Evolutionary conservation across 352 stramenopile genomes (phyloP), one percentile per base, ranked within the genome.

Genomic region (Phytophthora ohioensis): DNA sequence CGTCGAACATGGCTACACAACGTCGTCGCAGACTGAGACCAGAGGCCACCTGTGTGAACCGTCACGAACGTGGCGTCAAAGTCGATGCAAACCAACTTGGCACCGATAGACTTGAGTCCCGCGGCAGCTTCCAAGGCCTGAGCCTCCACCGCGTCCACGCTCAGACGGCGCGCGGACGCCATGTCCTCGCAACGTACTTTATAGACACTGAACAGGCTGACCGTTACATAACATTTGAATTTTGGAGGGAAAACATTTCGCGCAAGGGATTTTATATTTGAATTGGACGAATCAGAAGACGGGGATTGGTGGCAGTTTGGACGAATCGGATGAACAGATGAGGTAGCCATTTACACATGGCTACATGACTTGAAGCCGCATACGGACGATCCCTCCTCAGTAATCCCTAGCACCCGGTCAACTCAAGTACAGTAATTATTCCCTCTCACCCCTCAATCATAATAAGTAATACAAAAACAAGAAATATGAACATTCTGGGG

Each of bases 41-140:
- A 95, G 7, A 69, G 46, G 43, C 87, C 88, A 48, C 84, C 79
- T 8, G 88, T 95, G 76, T 95, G 88, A 17, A 95, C 76, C 54
- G 67, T 65, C 53, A 95, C 81, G 57, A 95, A 90, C 36, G 88
- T 95, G 48, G 87, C 80, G 58, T 95, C 88, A 61, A 95, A 93
- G 73, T 95, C 88, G 66, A 95, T 91, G 56, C 86, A 94, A 34
- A 95, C 84, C 52, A 95, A 81, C 39, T 83, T 90, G 13, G 75
- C 74, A 31, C 83, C 80, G 1, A 65, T 71, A 9, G 72, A 73
- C 8, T 70, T 57, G 36, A 95, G 73, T 5, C 68, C 70, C 1
- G 36, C 48, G 3, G 78, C 77, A 43, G 85, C 87, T 63, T 91
- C 80, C 30, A 66, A 38, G 5, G 76, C 72, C 43, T 73, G 65